phyloP scores from a whole-genome alignment of 2,329 filamentous ascomycete species.

The Microthyrium microscopicum region DNA sequence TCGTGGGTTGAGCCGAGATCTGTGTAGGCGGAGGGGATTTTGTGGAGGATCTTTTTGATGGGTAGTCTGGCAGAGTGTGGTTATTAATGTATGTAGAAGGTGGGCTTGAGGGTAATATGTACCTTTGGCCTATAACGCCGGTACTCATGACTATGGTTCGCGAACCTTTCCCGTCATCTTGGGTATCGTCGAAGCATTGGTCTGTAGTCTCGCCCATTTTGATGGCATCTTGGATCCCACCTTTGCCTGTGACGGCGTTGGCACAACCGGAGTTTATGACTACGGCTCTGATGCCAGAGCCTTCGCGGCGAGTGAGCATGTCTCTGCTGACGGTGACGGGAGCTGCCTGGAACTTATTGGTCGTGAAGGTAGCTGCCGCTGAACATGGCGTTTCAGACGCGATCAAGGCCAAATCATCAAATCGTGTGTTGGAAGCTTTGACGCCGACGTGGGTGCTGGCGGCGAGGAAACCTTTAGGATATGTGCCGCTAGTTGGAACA shows the following conservation, averaged over 20 bases:
- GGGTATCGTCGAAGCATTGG: slow-evolving; percentile 32
- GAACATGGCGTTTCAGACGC: slow-evolving; percentile 74
- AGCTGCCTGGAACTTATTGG: slow-evolving; percentile 95
- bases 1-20: slow-evolving; percentile 60
- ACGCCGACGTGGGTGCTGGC: slow-evolving; percentile 84
- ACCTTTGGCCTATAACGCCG: slow-evolving; percentile 89
- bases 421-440: slow-evolving; percentile 79
- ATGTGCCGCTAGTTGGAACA: slow-evolving; percentile 67
- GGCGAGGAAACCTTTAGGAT: slow-evolving; percentile 77
- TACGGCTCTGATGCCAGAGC: slow-evolving; percentile 59
- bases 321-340: slow-evolving; percentile 74
- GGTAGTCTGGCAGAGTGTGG: slow-evolving; percentile 43
- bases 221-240: slow-evolving; percentile 74
- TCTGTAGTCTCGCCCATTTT: slow-evolving; percentile 76
- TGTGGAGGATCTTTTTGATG: slow-evolving; percentile 73
- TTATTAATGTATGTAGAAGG: slow-evolving; percentile 10
- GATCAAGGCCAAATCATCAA: slow-evolving; percentile 80
- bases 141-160: slow-evolving; percentile 95
- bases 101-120: slow-evolving; percentile 13
- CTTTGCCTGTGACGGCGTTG: slow-evolving; percentile 87
- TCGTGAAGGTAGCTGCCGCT: slow-evolving; percentile 87
- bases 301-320: slow-evolving; percentile 48
- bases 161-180: slow-evolving; percentile 29
- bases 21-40: slow-evolving; percentile 60
- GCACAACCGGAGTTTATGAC: slow-evolving; percentile 93